phyloP scores from a whole-genome alignment of 108 stramenopile species.

The Discostella stelligeroides region DNA sequence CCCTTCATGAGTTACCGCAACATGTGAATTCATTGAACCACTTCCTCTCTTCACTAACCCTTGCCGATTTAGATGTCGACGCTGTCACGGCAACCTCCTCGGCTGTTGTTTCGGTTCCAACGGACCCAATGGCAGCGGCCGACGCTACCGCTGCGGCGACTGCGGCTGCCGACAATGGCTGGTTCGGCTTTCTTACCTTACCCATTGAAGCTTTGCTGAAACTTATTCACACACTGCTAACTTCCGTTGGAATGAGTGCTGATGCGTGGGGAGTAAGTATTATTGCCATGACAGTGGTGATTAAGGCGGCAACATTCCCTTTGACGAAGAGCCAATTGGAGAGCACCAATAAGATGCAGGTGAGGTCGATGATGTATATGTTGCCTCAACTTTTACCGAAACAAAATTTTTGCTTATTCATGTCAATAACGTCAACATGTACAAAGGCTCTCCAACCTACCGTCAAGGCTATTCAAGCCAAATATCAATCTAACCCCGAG shows the following conservation, averaged over 20 bases:
- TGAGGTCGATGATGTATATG: no score
- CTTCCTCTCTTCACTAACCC: conserved; percentile 59
- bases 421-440: no score
- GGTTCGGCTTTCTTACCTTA: conserved; percentile 87
- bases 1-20: conserved; percentile 53
- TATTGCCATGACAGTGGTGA: conserved; percentile 86
- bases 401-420: no score
- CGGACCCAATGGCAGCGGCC: no score
- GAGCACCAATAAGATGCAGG: conserved; percentile 95
- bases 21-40: conserved; percentile 57
- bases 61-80: conserved; percentile 55
- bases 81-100: conserved; percentile 35
- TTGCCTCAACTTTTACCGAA: no score
- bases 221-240: conserved; percentile 64
- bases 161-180: conserved; percentile 71
- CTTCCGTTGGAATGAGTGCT: conserved; percentile 62
- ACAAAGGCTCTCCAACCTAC: conserved; percentile 87
- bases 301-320: conserved; percentile 92
- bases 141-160: conserved; percentile 37
- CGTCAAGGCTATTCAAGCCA: conserved; percentile 91
- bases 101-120: no score
- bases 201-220: conserved; percentile 71
- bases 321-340: conserved; percentile 91
- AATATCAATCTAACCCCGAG: conserved; percentile 93
- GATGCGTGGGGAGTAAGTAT: conserved; percentile 93